Percentiles rank a stretch among this genome's conserved stretches.
These are phyloP conservation scores for Wickerhamomyces sp. DNA, from an alignment of 1,139 yeast species.

Conservation along the genomic window DNA sequence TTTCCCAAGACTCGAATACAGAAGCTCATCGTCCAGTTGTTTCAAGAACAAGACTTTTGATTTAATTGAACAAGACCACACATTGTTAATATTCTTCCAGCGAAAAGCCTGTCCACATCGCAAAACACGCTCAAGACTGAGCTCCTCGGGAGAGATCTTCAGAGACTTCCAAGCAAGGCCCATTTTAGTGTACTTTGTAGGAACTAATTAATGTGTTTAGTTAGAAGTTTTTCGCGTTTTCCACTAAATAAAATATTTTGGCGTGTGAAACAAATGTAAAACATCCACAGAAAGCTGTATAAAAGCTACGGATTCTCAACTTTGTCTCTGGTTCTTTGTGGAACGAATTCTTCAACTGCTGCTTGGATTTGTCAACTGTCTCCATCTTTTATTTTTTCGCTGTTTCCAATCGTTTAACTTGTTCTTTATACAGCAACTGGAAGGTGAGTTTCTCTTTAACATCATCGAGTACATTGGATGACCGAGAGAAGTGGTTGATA, in stretches of 20 bases:
- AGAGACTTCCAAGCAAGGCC: constrained; percentile 16
- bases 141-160: constrained; percentile 35
- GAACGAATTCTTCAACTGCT: no score
- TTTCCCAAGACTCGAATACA: constrained; percentile 19
- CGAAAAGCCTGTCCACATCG: constrained; percentile 86
- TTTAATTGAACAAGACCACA: constrained; percentile 56
- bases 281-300: not conserved
- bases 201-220: no score
- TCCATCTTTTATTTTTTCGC: no score
- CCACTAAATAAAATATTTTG: not conserved
- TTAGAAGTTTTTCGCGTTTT: not conserved
- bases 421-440: no score
- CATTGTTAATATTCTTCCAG: constrained; percentile 55
- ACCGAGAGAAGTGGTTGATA: no score
- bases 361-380: no score
- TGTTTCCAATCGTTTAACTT: no score
- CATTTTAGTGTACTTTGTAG: not conserved
- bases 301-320: not conserved
- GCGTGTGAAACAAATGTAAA: not conserved
- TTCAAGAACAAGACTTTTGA: constrained; percentile 48
- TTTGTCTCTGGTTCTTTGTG: no score
- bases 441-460: no score
- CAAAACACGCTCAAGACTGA: constrained; percentile 62
- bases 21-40: constrained; percentile 35
- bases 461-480: no score